Percentiles rank a stretch among this genome's conserved stretches.
phyloP scores from a whole-genome alignment of 345 rosid species.

The Durio zibethinus region DNA sequence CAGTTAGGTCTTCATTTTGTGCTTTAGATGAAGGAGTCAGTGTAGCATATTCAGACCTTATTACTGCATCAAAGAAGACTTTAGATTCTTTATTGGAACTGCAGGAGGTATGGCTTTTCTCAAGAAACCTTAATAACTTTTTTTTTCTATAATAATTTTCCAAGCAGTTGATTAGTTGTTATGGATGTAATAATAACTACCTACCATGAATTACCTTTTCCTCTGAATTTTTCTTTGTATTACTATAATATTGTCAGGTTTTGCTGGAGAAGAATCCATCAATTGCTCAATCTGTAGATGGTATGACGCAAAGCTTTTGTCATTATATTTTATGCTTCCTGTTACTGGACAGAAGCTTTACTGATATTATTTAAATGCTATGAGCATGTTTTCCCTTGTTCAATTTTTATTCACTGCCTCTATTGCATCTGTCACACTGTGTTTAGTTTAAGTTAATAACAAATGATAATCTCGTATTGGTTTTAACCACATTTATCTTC shows the following conservation, averaged over 20 bases:
- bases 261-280: conserved; percentile 75
- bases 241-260: conserved; percentile 45
- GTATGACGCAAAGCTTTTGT: no score
- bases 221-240: not conserved
- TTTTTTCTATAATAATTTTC: not conserved
- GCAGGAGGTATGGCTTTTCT: conserved; percentile 55
- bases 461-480: not conserved
- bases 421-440: not conserved
- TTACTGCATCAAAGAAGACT: conserved; percentile 63
- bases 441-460: not conserved
- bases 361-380: not conserved
- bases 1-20: conserved; percentile 59
- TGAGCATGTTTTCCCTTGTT: not conserved
- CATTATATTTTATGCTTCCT: no score
- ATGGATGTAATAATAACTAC: not conserved
- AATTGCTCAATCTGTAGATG: conserved; percentile 52
- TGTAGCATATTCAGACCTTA: conserved; percentile 57
- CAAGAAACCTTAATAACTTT: not conserved
- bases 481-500: not conserved
- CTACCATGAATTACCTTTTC: not conserved
- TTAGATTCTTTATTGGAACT: conserved; percentile 69
- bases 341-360: not conserved
- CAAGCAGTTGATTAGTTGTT: not conserved
- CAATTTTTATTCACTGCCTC: not conserved
- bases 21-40: conserved; percentile 46